Base-by-base conservation (phyloP, 192 early-diverging fungal species). In the Chytriomyces hyalinus region DNA sequence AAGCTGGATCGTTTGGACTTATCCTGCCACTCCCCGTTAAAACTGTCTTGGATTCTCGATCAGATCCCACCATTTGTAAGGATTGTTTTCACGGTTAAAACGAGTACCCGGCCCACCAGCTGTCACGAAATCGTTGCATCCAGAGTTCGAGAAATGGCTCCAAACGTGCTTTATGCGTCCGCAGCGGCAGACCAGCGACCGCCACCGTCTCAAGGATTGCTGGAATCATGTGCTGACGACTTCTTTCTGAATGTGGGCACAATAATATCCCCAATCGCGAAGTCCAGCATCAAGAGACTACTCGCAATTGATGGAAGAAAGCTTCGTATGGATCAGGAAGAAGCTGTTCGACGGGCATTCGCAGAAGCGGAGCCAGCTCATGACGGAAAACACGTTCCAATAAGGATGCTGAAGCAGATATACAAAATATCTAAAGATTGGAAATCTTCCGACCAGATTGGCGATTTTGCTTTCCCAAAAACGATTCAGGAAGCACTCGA, bases 31-130 rank as follows among this genome's bases (percentile, higher is more conserved):
- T 2, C 64, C 17, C 11, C 28, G n/a, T 8, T 48, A 6, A 71
- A 53, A 71, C 59, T 74, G 46, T 74, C 72, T 22, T 74, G 72
- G 72, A 28, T 74, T 22, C n/a, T 63, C n/a, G 72, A 74, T 63
- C 46, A 45, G 20, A 62, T 74, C 45, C 60, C 72, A 17, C 72
- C 72, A 24, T 64, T 46, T 64, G 72, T 74, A 6, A 15, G 61
- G 10, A 63, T 74, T 64, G 20, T 74, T 0, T 43, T 74, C n/a
- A n/a, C 72, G 28, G 61, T 22, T 15, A 3, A 48, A 47, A n/a
- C 66, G 11, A 44, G 47, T 48, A 15, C 44, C 15, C 47, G 43
- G 44, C 11, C 66, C 22, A 67, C 66, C 20, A 67, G 66, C 46
- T 8, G 10, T 3, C 44, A 43, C 46, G 44, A 44, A n/a, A 44